Evolutionary conservation across 2,329 filamentous ascomycete genomes (phyloP), one percentile per base, ranked within the genome.

Genomic region (Acrodontium crateriforme): DNA sequence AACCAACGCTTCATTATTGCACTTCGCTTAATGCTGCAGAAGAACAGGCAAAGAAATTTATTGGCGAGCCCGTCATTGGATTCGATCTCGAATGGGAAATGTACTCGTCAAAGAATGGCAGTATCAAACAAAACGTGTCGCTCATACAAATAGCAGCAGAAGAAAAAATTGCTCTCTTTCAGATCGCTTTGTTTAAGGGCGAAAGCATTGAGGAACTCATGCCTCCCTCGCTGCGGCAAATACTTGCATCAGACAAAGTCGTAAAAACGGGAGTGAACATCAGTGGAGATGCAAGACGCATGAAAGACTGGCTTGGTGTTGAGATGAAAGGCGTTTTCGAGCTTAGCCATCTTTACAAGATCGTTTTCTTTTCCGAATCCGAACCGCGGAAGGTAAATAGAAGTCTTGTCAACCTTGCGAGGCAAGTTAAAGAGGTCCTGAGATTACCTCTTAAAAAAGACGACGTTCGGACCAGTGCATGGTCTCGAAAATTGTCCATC

Each of bases 61-160:
- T 74, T 20, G 40, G 66, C 15, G 72, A 89, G 44, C 62, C 70
- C 20, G 55, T 91, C 2, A 50, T 94, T n/a, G 85, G 85, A 0
- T 83, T 94, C 36, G 85, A 94, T 45, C 65, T 94, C 36, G 87
- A 94, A 57, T 94, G 87, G 85, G 64, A 71, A 28, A 41, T 39
- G 19, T 35, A 66, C 5, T 63, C 71, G 0, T 57, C 47, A 5
- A 60, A 50, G 12, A 39, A 30, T 12, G 25, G 34, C 9, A 60
- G 63, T 3, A 55, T 74, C 3, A 76, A 78, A 38, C 61, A 67
- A 28, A 82, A 84, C 35, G 69, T 91, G 5, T 85, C 80, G 0
- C 55, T 94, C 19, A 76, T 94, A 23, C 87, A 94, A 52, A 53
- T 94, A 13, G 82, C 85, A 1, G 79, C 73, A 34, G 69, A 79